A percentile compares a stretch with the other conserved stretches of the same genome.
Conservation (phyloP, 164 flowering plant genomes). For the Santalum album region DNA sequence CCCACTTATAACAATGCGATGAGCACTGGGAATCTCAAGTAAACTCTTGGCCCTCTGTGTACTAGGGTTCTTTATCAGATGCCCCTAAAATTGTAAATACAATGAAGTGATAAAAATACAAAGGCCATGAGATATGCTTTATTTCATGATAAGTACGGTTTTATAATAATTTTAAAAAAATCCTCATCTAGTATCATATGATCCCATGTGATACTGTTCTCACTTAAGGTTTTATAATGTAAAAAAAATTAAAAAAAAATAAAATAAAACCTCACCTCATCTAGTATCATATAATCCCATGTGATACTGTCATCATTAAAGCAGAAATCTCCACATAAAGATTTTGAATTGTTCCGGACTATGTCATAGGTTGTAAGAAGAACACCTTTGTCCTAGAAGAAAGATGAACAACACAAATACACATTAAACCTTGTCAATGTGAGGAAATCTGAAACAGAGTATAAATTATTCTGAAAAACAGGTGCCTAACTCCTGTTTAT, state of each 20-base stretch:
- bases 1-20: constrained; percentile 89
- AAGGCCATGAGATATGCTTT: neutral
- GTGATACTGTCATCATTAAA: constrained; percentile 30
- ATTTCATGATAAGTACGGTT: neutral
- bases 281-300: constrained; percentile 97
- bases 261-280: constrained; percentile 47
- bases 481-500: too few species aligned
- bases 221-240: too few species aligned
- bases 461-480: too few species aligned
- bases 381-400: constrained; percentile 68
- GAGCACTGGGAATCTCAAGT: constrained; percentile 75
- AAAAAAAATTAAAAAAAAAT: too few species aligned
- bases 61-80: constrained; percentile 95
- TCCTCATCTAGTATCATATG: too few species aligned
- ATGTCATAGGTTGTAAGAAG: constrained; percentile 96
- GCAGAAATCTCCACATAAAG: constrained; percentile 42
- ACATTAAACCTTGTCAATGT: neutral
- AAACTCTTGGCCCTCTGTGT: constrained; percentile 98
- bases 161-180: neutral
- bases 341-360: constrained; percentile 63
- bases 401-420: constrained; percentile 3
- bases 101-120: neutral
- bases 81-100: constrained; percentile 49
- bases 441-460: too few species aligned
- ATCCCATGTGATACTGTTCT: too few species aligned